These are phyloP conservation scores for Aspergillus sclerotiicarbonarius DNA, from an alignment of 495 filamentous ascomycete species.

Conservation along the genomic window DNA sequence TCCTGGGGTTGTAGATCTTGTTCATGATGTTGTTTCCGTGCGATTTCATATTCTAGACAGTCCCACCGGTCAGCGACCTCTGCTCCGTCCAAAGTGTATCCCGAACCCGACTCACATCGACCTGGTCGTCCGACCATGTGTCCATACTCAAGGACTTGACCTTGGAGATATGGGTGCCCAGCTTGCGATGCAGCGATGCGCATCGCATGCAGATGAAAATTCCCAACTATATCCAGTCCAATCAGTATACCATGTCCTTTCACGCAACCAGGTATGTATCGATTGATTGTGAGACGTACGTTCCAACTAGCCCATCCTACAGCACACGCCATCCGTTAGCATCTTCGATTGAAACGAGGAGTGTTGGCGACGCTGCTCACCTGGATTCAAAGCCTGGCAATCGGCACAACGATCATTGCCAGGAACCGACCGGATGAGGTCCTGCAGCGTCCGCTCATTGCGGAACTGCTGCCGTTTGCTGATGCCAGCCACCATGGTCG, in stretches of 20 bases:
- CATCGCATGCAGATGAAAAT: constrained; percentile 98
- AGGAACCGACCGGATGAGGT: constrained; percentile 79
- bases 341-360: background rate
- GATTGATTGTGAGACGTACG: constrained; percentile 54
- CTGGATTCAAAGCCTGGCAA: constrained; percentile 87
- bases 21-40: constrained; percentile 85
- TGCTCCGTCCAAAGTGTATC: background rate
- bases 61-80: constrained; percentile 15
- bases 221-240: constrained; percentile 62
- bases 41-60: constrained; percentile 78
- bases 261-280: background rate
- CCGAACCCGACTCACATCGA: constrained; percentile 66
- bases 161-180: constrained; percentile 97
- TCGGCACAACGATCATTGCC: constrained; percentile 96
- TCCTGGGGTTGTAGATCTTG: constrained; percentile 80
- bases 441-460: constrained; percentile 89
- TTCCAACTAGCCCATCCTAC: constrained; percentile 98
- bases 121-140: constrained; percentile 90
- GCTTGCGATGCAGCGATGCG: constrained; percentile 90
- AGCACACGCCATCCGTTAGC: constrained; percentile 10
- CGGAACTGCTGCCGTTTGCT: constrained; percentile 97
- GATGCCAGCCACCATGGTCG: constrained; percentile 52
- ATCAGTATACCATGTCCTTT: constrained; percentile 22
- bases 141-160: constrained; percentile 99
- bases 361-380: constrained; percentile 47